Evolutionary conservation across 805 yeast genomes (phyloP).

Genomic region (Wickerhamomyces pijperi): DNA sequence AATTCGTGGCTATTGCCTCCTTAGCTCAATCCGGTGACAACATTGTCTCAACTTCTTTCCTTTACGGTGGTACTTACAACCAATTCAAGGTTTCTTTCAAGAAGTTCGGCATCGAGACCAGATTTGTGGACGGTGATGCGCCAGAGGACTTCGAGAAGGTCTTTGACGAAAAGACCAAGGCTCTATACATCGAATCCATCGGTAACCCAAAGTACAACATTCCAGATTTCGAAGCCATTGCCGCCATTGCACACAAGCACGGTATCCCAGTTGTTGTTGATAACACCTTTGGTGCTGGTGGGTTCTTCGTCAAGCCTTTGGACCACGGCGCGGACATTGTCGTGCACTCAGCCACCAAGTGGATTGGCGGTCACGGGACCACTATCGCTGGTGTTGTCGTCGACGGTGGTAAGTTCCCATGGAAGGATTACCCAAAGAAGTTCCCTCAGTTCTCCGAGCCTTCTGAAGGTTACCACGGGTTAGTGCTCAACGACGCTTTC

Average conservation of each 20-base stretch:
- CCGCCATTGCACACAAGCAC: constrained; percentile 68
- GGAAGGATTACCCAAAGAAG: constrained; percentile 74
- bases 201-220: constrained; percentile 90
- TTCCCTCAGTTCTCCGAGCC: constrained; percentile 90
- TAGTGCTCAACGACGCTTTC: constrained; percentile 68
- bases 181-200: constrained; percentile 79
- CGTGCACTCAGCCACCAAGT: constrained; percentile 90
- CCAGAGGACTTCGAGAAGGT: constrained; percentile 60
- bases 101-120: constrained; percentile 75
- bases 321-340: constrained; percentile 88
- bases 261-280: constrained; percentile 90
- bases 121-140: constrained; percentile 75
- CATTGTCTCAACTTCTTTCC: constrained; percentile 71
- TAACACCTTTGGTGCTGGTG: constrained; percentile 97
- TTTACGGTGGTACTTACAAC: constrained; percentile 95
- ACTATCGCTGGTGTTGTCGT: constrained; percentile 87
- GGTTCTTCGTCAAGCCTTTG: constrained; percentile 73
- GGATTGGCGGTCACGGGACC: constrained; percentile 97
- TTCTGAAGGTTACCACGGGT: constrained; percentile 88
- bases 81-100: constrained; percentile 90
- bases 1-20: constrained; percentile 71
- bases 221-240: constrained; percentile 78
- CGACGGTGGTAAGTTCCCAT: constrained; percentile 89
- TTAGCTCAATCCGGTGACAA: constrained; percentile 86
- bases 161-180: constrained; percentile 80